Base-by-base conservation (phyloP, 1,284 basidiomycete species). In the Cryptococcus hybrid region DNA sequence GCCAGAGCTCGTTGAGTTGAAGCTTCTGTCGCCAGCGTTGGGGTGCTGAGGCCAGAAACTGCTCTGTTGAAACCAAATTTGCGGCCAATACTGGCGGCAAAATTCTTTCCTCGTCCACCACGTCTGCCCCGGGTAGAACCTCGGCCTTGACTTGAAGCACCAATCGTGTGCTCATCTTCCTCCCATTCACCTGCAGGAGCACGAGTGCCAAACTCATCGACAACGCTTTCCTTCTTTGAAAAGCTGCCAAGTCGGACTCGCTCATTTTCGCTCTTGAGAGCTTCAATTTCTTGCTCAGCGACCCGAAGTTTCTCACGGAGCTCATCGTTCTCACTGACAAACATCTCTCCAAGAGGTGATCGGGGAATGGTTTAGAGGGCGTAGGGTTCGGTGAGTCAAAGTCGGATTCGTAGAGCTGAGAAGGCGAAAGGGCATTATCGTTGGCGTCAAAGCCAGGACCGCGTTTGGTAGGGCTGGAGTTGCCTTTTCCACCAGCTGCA, bases 301-400 rank as follows among this genome's bases (percentile, higher is more conserved):
- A 65, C 63, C 5, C 66, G 66, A 6, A 78, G 71, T 51, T 69
- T n/a, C n/a, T 64, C 59, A 40, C 75, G 66, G 35, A 76, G 69
- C 56, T 77, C 75, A 44, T 76, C 72, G 50, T 75, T 65, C 51
- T 79, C 76, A 62, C 75, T 74, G 54, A 73, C 61, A 59, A 71
- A 76, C 64, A 70, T 68, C 47, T 76, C 77, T 36, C 70, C 75
- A 3, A 78, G 70, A 3, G 76, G 75, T 4, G 70, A 65, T 53
- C 74, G 64, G 12, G 52, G 55, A 57, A 62, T 83, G 43, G 88
- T 85, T 73, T 91, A 84, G 70, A 83, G 3, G 87, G 85, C 0
- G 86, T 86, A 15, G 83, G 82, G 55, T 88, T 83, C 15, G 89
- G 89, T 1, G 83, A 82, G 55, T 88, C 86, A 60, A 77, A 79